These are phyloP conservation scores for Scheffersomyces lignicola DNA, from an alignment of 1,139 yeast genomes.

Conservation along the genomic window DNA sequence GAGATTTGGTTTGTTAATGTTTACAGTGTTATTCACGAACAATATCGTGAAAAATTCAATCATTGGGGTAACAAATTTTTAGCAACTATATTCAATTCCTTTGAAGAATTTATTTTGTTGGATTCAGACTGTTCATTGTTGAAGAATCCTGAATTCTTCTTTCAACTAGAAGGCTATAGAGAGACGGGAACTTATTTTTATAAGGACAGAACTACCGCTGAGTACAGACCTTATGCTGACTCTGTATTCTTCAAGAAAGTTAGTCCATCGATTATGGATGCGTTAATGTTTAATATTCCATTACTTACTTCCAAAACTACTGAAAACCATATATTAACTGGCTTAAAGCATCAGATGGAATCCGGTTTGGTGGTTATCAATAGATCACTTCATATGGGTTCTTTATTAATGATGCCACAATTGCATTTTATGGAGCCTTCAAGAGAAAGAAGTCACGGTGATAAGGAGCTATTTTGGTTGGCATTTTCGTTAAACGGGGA, in stretches of 20 bases:
- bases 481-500: constrained; percentile 31
- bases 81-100: constrained; percentile 32
- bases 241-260: constrained; percentile 23
- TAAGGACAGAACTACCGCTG: constrained; percentile 28
- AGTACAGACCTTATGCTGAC: constrained; percentile 25
- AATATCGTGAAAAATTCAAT: constrained; percentile 22
- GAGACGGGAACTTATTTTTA: constrained; percentile 29
- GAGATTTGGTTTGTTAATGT: constrained; percentile 36
- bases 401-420: constrained; percentile 26
- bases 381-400: constrained; percentile 25
- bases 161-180: constrained; percentile 22
- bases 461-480: constrained; percentile 32
- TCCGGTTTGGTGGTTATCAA: constrained; percentile 28
- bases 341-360: constrained; percentile 30
- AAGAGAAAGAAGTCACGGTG: constrained; percentile 26
- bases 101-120: constrained; percentile 28
- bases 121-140: constrained; percentile 33
- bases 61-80: constrained; percentile 27
- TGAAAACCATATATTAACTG: constrained; percentile 21
- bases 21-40: constrained; percentile 22
- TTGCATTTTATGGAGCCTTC: constrained; percentile 25
- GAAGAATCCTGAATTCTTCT: constrained; percentile 27
- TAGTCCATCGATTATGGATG: constrained; percentile 28
- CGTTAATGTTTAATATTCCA: constrained; percentile 29
- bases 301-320: constrained; percentile 21